phyloP scores from a whole-genome alignment of 2,329 filamentous ascomycete genomes.

The Aspergillus sp. region DNA sequence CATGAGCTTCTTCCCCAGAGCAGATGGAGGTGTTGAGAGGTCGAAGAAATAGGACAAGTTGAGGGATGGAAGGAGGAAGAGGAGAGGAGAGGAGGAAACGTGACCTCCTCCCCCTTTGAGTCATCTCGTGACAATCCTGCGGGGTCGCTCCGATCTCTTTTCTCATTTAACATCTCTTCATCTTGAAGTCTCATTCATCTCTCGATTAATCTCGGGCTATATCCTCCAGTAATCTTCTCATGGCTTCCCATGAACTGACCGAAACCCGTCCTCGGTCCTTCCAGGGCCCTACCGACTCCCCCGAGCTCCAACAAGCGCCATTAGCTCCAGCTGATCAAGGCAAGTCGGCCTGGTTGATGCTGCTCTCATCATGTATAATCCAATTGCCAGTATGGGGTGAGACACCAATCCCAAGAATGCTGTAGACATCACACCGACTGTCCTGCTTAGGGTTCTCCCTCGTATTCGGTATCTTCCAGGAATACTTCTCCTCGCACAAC shows the following conservation, averaged over 20 bases:
- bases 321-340: slow-evolving; percentile 52
- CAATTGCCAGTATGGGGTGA: slow-evolving; percentile 56
- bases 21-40: too few relatives aligned
- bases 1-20: not conserved
- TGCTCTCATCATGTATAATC: slow-evolving; percentile 52
- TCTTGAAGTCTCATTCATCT: not conserved
- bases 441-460: slow-evolving; percentile 23
- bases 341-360: slow-evolving; percentile 53
- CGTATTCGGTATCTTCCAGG: slow-evolving; percentile 42
- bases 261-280: not conserved
- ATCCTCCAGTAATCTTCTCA: not conserved
- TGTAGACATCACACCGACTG: not conserved
- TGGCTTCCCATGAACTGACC: slow-evolving; percentile 8
- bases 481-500: slow-evolving; percentile 25
- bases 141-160: not conserved
- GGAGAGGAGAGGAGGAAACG: not conserved
- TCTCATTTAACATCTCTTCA: not conserved
- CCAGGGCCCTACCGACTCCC: slow-evolving; percentile 1
- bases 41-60: not conserved
- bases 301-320: slow-evolving; percentile 26
- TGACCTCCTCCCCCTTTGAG: not conserved
- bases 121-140: not conserved
- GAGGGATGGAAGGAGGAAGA: not conserved
- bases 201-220: too few relatives aligned
- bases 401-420: not conserved